A percentile compares a stretch with the other conserved stretches of the same genome.
phyloP scores from a whole-genome alignment of 148 eudicot species.

The Vaccinium corymbosum region DNA sequence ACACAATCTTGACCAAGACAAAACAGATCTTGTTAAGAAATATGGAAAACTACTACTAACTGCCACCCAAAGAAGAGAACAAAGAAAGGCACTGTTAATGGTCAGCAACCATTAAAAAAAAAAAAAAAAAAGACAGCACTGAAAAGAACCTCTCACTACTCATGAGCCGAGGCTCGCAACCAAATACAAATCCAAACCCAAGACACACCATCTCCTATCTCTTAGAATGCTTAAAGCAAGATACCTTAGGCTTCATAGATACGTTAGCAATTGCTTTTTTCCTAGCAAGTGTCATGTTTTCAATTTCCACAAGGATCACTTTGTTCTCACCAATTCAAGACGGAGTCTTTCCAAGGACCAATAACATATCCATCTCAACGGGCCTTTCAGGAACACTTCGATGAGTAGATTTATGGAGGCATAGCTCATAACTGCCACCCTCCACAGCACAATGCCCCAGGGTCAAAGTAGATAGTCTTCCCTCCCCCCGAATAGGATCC shows the following conservation, averaged over 20 bases:
- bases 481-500: background rate
- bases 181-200: background rate
- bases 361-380: background rate
- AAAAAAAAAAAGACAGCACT: background rate
- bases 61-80: background rate
- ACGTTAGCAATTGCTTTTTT: background rate
- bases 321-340: background rate
- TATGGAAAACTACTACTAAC: background rate
- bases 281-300: background rate
- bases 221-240: background rate
- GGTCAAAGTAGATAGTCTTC: background rate
- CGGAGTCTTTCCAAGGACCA: background rate
- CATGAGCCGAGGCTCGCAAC: background rate
- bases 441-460: background rate
- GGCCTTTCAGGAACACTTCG: background rate
- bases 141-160: background rate
- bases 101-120: background rate
- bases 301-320: background rate
- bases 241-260: background rate
- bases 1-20: background rate
- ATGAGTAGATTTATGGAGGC: background rate
- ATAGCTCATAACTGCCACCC: background rate
- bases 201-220: background rate
- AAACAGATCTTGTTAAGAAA: background rate
- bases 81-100: background rate